Evolutionary conservation across 1,284 basidiomycete genomes (phyloP).

Genomic region (Fomes fomentarius): DNA sequence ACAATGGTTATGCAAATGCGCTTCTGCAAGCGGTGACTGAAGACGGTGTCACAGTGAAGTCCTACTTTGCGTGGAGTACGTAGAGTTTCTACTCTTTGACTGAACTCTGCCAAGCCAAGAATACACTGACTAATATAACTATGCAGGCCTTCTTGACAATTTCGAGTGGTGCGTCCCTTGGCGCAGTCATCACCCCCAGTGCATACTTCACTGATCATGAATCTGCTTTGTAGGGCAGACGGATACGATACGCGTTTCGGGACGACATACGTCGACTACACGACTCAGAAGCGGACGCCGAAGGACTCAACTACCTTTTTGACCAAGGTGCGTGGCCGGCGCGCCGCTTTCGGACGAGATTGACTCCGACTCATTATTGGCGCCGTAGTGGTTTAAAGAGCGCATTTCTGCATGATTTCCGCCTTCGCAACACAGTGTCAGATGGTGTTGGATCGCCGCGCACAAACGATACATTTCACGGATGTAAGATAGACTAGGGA

Average conservation of each 20-base stretch:
- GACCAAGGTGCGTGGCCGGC: constrained; percentile 30
- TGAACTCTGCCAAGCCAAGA: neutral
- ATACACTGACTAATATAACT: neutral
- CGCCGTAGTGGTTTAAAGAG: neutral
- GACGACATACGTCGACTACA: constrained; percentile 68
- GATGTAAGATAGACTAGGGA: too few relatives aligned
- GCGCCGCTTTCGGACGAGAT: neutral
- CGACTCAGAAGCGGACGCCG: constrained; percentile 67
- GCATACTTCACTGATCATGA: neutral
- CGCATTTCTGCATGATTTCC: too few relatives aligned
- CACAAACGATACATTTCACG: too few relatives aligned
- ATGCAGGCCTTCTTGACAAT: constrained; percentile 65
- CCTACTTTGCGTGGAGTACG: constrained; percentile 76
- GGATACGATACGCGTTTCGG: constrained; percentile 67
- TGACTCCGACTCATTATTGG: neutral
- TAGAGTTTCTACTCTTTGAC: neutral
- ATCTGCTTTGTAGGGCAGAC: constrained; percentile 46
- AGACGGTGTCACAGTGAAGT: constrained; percentile 67
- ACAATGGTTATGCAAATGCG: constrained; percentile 61
- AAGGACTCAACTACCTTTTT: constrained; percentile 67
- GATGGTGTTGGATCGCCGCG: too few relatives aligned
- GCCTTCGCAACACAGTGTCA: too few relatives aligned
- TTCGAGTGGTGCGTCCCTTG: constrained; percentile 62
- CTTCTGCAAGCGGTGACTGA: constrained; percentile 59
- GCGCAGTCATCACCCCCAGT: neutral